Evolutionary conservation across 257 asterid species (phyloP).

Genomic region (Solanum clarkiae): DNA sequence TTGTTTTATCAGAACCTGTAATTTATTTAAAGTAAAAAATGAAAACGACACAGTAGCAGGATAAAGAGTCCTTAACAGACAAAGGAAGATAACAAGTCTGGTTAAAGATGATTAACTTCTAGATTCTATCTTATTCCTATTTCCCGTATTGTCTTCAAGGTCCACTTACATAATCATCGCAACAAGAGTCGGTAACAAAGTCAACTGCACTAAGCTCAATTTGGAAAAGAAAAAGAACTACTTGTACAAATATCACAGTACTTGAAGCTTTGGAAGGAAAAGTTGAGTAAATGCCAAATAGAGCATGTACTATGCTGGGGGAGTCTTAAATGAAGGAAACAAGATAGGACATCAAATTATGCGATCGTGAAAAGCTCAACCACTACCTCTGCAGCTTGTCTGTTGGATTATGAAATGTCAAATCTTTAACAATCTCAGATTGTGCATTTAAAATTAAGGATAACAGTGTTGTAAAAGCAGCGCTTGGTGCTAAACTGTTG

Average conservation of each 20-base stretch:
- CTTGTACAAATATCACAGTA: background rate
- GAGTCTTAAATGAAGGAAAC: background rate
- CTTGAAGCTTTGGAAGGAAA: background rate
- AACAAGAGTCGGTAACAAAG: background rate
- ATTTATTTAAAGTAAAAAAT: background rate
- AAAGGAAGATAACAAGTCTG: background rate
- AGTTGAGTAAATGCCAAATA: background rate
- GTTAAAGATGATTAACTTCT: background rate
- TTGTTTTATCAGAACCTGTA: background rate
- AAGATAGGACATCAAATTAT: background rate
- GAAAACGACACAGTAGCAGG: background rate
- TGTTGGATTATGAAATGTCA: background rate
- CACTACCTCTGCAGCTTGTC: background rate
- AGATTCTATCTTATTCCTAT: background rate
- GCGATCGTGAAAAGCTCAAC: background rate
- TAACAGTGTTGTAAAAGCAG: background rate
- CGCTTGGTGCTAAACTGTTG: background rate
- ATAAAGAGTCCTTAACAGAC: background rate
- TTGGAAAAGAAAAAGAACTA: background rate
- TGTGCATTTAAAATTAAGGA: background rate
- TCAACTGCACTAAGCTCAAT: background rate
- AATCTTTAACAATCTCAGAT: background rate
- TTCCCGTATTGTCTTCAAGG: background rate
- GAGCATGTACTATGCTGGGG: background rate
- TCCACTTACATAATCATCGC: background rate